These are phyloP conservation scores for Cystobasidiaceae sp. DNA, from an alignment of 1,284 basidiomycete genomes.

Conservation along the genomic window DNA sequence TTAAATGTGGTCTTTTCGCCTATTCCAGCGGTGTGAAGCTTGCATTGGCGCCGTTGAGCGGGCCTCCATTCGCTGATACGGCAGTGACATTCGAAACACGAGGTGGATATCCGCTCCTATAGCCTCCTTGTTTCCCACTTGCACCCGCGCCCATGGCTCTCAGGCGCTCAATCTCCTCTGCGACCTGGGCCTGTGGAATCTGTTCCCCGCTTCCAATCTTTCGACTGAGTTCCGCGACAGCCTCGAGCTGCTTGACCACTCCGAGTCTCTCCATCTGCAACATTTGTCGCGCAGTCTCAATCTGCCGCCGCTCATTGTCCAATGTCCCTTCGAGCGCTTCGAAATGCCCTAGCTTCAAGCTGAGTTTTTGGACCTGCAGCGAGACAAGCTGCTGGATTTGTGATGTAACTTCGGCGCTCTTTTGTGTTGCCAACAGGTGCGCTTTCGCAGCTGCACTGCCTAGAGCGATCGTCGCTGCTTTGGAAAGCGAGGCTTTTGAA, in stretches of 20 bases:
- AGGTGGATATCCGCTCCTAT: conserved; percentile 19
- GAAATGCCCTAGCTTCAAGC: conserved; percentile 86
- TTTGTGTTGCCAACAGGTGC: conserved; percentile 70
- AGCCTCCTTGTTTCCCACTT: conserved; percentile 4
- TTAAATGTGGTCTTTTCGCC: too few relatives aligned
- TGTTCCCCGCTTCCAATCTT: conserved; percentile 19
- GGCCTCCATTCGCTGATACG: not conserved
- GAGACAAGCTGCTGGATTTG: conserved; percentile 82
- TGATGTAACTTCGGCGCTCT: conserved; percentile 72
- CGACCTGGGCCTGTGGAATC: conserved; percentile 2
- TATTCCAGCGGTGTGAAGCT: conserved; percentile 16
- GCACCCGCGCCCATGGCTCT: conserved; percentile 6
- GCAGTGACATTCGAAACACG: not conserved
- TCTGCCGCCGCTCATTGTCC: conserved; percentile 70
- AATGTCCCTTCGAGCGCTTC: conserved; percentile 83
- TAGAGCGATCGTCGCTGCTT: conserved; percentile 76
- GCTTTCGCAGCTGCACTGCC: conserved; percentile 86
- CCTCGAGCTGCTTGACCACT: conserved; percentile 35
- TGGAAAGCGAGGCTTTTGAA: conserved; percentile 43
- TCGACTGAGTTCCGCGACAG: conserved; percentile 19
- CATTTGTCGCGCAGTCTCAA: conserved; percentile 54
- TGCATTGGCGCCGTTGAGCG: not conserved
- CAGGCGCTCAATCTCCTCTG: conserved; percentile 20
- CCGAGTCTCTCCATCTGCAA: conserved; percentile 41
- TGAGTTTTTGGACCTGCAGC: conserved; percentile 85